These are phyloP conservation scores for Grosmannia huntii DNA, from an alignment of 2,329 filamentous ascomycete genomes.

Conservation along the genomic window DNA sequence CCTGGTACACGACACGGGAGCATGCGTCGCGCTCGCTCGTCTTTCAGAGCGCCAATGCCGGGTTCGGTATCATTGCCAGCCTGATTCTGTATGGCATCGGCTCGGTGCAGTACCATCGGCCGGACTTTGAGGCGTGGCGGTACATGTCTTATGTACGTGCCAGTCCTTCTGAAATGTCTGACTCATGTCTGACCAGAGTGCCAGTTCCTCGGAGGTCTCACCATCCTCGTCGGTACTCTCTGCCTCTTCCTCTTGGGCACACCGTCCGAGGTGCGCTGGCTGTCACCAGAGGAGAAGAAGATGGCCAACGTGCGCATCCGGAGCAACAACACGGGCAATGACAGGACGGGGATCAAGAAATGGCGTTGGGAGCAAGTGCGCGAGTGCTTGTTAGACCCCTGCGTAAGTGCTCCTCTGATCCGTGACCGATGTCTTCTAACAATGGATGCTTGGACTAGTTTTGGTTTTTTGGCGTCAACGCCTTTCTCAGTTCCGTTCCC, in stretches of 20 bases:
- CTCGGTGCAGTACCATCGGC: conserved; percentile 15
- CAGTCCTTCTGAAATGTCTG: background rate
- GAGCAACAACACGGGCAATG: conserved; percentile 24
- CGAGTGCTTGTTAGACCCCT: conserved; percentile 22
- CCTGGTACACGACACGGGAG: conserved; percentile 2
- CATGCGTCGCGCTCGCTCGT: conserved; percentile 20
- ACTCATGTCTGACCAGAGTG: conserved; percentile 7
- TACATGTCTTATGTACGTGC: conserved; percentile 17
- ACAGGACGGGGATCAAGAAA: conserved; percentile 22
- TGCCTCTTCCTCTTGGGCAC: conserved; percentile 24
- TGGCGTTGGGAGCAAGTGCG: conserved; percentile 25
- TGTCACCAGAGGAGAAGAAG: conserved; percentile 21
- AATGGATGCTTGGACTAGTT: conserved; percentile 14
- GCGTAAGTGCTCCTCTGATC: background rate
- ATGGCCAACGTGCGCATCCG: conserved; percentile 24
- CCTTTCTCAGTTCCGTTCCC: conserved; percentile 22
- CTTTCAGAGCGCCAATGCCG: conserved; percentile 25
- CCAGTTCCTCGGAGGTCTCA: conserved; percentile 23
- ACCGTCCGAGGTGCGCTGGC: conserved; percentile 24
- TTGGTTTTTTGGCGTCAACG: conserved; percentile 24
- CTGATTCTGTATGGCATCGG: conserved; percentile 25
- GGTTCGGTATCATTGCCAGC: conserved; percentile 22
- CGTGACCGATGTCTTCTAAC: background rate
- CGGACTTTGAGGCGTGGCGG: conserved; percentile 22
- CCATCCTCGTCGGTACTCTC: conserved; percentile 19